Evolutionary conservation across 768 basidiomycete genomes (phyloP).

Genomic region (Phlebiopsis flavidoalba): DNA sequence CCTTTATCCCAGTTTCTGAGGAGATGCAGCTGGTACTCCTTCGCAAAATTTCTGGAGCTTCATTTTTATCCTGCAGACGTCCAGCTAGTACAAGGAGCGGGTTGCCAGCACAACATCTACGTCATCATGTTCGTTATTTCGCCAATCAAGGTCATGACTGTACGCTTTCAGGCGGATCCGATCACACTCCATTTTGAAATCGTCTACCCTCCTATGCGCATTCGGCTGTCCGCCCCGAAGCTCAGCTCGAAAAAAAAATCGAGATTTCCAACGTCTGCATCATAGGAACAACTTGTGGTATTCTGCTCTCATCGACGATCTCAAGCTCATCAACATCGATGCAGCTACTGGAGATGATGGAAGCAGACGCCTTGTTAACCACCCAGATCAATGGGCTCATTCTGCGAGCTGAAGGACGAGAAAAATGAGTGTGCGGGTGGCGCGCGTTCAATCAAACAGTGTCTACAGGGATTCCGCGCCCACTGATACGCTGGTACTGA

Average conservation of each 20-base stretch:
- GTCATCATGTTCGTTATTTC: conserved; percentile 90
- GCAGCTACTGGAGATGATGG: conserved; percentile 76
- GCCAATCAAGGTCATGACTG: conserved; percentile 76
- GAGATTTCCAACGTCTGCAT: conserved; percentile 78
- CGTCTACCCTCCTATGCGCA: conserved; percentile 82
- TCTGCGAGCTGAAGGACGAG: conserved; percentile 67
- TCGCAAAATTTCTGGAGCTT: conserved; percentile 93
- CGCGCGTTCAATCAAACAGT: conserved; percentile 63
- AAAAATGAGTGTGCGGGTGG: conserved; percentile 69
- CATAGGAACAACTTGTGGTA: conserved; percentile 73
- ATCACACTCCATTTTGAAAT: conserved; percentile 83
- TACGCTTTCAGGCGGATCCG: conserved; percentile 84
- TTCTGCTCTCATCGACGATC: conserved; percentile 65
- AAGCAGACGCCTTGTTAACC: conserved; percentile 57
- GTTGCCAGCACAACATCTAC: conserved; percentile 94
- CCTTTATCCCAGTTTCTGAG: conserved; percentile 84
- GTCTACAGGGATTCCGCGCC: conserved; percentile 79
- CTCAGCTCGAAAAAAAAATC: conserved; percentile 82
- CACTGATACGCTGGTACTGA: conserved; percentile 84
- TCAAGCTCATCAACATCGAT: conserved; percentile 72
- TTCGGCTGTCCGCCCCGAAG: conserved; percentile 83
- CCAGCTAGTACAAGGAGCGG: conserved; percentile 78
- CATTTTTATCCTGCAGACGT: conserved; percentile 93
- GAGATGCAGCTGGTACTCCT: conserved; percentile 93
- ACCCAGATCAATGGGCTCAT: conserved; percentile 65